Evolutionary conservation across 169 alveolate species (phyloP).

Genomic region (Cryptosporidium ryanae): DNA sequence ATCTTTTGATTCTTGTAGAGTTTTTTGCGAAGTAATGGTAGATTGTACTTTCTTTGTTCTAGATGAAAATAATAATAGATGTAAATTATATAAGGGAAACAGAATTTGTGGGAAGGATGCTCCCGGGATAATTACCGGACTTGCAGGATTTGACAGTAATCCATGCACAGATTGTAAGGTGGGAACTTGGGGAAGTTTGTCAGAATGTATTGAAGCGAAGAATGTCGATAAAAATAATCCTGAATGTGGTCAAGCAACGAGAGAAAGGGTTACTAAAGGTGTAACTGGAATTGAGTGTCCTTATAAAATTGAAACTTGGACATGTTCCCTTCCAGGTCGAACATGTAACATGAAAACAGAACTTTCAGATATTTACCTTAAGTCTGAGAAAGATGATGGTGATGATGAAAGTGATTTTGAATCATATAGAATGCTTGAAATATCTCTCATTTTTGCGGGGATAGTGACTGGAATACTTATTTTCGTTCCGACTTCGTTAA

Average conservation of each 20-base stretch:
- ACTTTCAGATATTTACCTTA: slow-evolving; percentile 37
- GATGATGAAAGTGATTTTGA: not conserved
- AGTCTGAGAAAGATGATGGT: slow-evolving; percentile 4
- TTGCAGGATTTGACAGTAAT: slow-evolving; percentile 58
- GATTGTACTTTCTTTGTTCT: slow-evolving; percentile 48
- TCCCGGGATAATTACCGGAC: slow-evolving; percentile 51
- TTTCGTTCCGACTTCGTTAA: slow-evolving; percentile 45
- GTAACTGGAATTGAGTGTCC: slow-evolving; percentile 36
- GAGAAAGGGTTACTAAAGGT: slow-evolving; percentile 25
- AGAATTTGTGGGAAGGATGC: slow-evolving; percentile 44
- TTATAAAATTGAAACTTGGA: slow-evolving; percentile 58
- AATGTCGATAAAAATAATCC: slow-evolving; percentile 6
- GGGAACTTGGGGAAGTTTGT: slow-evolving; percentile 47
- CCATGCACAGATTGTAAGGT: slow-evolving; percentile 62
- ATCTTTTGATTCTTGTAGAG: slow-evolving; percentile 51
- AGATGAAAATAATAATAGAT: slow-evolving; percentile 43
- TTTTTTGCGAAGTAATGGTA: slow-evolving; percentile 37
- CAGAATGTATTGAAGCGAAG: slow-evolving; percentile 34
- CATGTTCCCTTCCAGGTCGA: slow-evolving; percentile 65
- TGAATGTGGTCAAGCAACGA: slow-evolving; percentile 43
- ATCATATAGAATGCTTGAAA: slow-evolving; percentile 48
- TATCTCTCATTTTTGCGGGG: slow-evolving; percentile 64
- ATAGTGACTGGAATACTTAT: slow-evolving; percentile 51
- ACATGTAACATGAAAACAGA: slow-evolving; percentile 61
- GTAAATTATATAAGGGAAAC: slow-evolving; percentile 54